Conservation (phyloP, 1,139 yeast genomes). For the Lizanozyma gosingica region DNA sequence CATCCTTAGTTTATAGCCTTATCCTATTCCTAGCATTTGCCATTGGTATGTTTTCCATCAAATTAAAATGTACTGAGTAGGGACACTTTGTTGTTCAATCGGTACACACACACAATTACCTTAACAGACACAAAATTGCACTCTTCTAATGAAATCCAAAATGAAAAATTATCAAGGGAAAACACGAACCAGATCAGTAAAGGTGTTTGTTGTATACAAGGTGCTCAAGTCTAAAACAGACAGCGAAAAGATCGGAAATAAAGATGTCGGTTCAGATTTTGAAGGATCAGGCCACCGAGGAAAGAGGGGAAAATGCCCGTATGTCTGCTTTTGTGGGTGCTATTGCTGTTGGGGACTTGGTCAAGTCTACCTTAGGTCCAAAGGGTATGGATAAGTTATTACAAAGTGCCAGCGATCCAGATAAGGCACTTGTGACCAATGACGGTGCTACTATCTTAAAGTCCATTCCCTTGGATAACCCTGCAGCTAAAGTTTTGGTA, state of each 20-base stretch:
- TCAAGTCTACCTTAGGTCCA: slow-evolving; percentile 93
- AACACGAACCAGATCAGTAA: not conserved
- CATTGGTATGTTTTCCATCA: too few species aligned
- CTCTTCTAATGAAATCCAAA: not conserved
- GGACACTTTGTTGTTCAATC: too few species aligned
- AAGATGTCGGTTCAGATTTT: slow-evolving; percentile 77
- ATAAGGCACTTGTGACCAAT: slow-evolving; percentile 73
- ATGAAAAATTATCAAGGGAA: not conserved
- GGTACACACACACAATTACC: too few species aligned
- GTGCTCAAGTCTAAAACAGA: too few species aligned
- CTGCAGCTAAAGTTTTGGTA: slow-evolving; percentile 96
- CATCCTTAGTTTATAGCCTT: too few species aligned
- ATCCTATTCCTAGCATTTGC: too few species aligned
- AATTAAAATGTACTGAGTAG: too few species aligned
- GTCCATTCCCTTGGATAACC: slow-evolving; percentile 91
- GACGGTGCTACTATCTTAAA: slow-evolving; percentile 98
- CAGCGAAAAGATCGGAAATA: too few species aligned
- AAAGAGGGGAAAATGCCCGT: slow-evolving; percentile 96
- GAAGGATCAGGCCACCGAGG: slow-evolving; percentile 96
- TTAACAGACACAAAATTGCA: not conserved
- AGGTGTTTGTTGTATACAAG: too few species aligned
- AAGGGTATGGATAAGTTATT: slow-evolving; percentile 96
- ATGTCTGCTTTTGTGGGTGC: slow-evolving; percentile 97
- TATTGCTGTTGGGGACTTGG: slow-evolving; percentile 96
- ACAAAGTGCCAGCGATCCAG: slow-evolving; percentile 76